A percentile compares a stretch with the other conserved stretches of the same genome.
These are phyloP conservation scores for Didymosphaeria variabile DNA, from an alignment of 2,329 filamentous ascomycete genomes.

Conservation along the genomic window DNA sequence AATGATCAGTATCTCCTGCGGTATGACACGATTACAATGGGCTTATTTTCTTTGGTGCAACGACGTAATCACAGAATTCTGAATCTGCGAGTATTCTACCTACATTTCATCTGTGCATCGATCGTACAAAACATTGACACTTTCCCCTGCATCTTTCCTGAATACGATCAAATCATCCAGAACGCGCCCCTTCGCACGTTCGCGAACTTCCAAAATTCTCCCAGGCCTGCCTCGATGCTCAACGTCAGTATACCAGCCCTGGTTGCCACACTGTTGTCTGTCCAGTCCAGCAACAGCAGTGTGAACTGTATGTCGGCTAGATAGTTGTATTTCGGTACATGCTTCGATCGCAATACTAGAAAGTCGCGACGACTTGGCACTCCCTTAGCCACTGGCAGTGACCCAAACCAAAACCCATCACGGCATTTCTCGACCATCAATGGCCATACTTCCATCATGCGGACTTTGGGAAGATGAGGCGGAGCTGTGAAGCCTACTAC, in stretches of 20 bases:
- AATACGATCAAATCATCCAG: conserved; percentile 9
- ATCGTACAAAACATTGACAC: not conserved
- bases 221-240: not conserved
- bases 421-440: not conserved
- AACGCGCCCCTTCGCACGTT: not conserved
- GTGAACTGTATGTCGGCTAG: not conserved
- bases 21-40: not conserved
- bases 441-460: not conserved
- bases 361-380: not conserved
- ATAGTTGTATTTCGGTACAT: not conserved
- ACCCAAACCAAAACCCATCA: not conserved
- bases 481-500: not conserved
- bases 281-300: conserved; percentile 3
- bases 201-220: conserved; percentile 1
- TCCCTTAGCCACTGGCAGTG: not conserved
- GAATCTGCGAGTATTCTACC: too few species aligned
- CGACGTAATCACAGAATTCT: too few species aligned
- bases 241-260: not conserved
- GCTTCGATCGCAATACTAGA: not conserved
- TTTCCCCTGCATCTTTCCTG: not conserved
- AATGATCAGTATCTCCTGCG: not conserved
- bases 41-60: too few species aligned
- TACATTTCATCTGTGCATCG: not conserved
- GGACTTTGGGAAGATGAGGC: not conserved
- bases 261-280: not conserved